These are phyloP conservation scores for Rhizopogon rudus DNA, from an alignment of 768 basidiomycete species.

Conservation along the genomic window DNA sequence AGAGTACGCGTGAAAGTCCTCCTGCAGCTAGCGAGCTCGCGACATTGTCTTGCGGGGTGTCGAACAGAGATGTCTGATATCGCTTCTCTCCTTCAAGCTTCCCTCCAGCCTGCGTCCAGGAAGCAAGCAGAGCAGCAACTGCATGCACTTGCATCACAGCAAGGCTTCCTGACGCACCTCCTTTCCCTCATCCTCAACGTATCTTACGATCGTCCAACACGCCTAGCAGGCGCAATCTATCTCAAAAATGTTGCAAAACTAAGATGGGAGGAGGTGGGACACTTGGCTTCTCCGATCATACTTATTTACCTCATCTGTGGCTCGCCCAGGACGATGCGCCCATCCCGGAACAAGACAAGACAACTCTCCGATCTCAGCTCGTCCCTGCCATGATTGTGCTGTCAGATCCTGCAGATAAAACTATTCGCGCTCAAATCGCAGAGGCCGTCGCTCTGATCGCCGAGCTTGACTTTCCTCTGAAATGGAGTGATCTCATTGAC, in stretches of 20 bases:
- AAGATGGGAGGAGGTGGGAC: conserved; percentile 82
- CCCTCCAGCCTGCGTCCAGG: conserved; percentile 61
- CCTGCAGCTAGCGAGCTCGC: not conserved
- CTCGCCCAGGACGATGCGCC: conserved; percentile 62
- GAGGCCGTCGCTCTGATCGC: conserved; percentile 93
- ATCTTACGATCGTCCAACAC: conserved; percentile 59
- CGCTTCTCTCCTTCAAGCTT: conserved; percentile 64
- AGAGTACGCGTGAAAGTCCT: no score
- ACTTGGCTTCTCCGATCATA: not conserved
- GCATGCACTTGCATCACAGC: conserved; percentile 57
- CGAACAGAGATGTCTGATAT: conserved; percentile 54
- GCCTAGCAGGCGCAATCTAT: conserved; percentile 84
- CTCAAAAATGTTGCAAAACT: conserved; percentile 88
- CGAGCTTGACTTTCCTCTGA: conserved; percentile 82
- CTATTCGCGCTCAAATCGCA: conserved; percentile 79
- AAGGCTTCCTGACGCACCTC: conserved; percentile 76
- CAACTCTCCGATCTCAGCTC: conserved; percentile 65
- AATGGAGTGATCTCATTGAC: conserved; percentile 87
- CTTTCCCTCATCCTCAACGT: conserved; percentile 71
- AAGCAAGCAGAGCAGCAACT: conserved; percentile 83
- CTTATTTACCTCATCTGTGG: conserved; percentile 1
- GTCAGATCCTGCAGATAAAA: conserved; percentile 66
- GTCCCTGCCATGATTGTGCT: conserved; percentile 90
- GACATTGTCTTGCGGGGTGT: not conserved
- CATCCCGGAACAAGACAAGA: conserved; percentile 67